These are phyloP conservation scores for Macrophomina pseudophaseolina DNA, from an alignment of 2,329 filamentous ascomycete species.

Conservation along the genomic window DNA sequence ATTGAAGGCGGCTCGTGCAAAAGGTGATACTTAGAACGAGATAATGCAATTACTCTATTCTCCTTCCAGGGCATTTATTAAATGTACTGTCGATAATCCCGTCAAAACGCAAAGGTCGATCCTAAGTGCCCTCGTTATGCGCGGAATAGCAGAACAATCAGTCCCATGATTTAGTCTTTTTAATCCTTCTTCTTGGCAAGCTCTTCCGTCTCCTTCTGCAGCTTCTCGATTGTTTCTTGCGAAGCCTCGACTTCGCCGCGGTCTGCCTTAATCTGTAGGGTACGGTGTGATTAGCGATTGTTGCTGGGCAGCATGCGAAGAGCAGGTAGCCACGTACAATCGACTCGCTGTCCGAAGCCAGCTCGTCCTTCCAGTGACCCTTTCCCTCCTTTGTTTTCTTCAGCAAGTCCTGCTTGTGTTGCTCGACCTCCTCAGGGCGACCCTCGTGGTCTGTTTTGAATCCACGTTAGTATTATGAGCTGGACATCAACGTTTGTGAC, in stretches of 20 bases:
- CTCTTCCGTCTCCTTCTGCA: slow-evolving; percentile 51
- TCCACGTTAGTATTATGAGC: background rate
- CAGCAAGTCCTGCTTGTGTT: slow-evolving; percentile 51
- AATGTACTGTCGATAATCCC: background rate
- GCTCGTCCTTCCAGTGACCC: slow-evolving; percentile 50
- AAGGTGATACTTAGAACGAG: too few relatives aligned
- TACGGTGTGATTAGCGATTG: background rate
- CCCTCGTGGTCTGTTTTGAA: slow-evolving; percentile 39
- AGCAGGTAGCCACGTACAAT: slow-evolving; percentile 26
- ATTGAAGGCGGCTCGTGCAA: too few relatives aligned
- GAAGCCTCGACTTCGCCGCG: slow-evolving; percentile 50
- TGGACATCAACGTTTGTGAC: background rate
- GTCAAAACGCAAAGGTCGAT: background rate
- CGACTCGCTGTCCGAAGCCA: slow-evolving; percentile 47
- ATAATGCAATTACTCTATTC: background rate
- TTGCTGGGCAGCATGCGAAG: background rate
- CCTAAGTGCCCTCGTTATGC: background rate
- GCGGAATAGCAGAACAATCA: background rate
- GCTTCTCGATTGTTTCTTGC: slow-evolving; percentile 48
- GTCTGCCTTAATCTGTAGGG: slow-evolving; percentile 48
- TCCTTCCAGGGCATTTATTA: background rate
- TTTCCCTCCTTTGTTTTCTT: slow-evolving; percentile 50
- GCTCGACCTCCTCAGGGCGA: slow-evolving; percentile 47
- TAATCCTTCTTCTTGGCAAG: slow-evolving; percentile 39
- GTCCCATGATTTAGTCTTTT: background rate